phyloP scores from a whole-genome alignment of 148 eudicot genomes.

The Salicornia ramosissima region DNA sequence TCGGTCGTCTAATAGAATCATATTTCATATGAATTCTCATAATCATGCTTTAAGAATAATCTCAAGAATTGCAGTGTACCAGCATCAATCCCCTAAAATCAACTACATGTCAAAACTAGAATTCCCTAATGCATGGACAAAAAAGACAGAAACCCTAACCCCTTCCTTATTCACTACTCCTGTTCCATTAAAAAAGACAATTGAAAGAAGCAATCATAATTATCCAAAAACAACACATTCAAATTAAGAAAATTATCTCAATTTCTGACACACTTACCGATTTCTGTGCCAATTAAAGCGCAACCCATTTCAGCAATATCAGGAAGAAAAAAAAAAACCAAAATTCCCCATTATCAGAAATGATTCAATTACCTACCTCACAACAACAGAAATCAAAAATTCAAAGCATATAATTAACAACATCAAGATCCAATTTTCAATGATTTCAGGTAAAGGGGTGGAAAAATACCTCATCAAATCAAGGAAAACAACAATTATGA shows the following conservation, averaged over 20 bases:
- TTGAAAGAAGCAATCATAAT: neutral
- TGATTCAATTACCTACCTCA: constrained; percentile 4
- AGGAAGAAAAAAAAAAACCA: too few relatives aligned
- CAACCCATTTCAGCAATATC: too few relatives aligned
- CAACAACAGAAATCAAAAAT: neutral
- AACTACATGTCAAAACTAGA: too few relatives aligned
- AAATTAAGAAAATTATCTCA: neutral
- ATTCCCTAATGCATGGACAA: neutral
- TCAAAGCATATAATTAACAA: neutral
- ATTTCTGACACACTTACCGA: neutral
- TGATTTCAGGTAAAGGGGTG: neutral
- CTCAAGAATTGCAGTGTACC: too few relatives aligned
- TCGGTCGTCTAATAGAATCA: too few relatives aligned
- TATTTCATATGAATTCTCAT: too few relatives aligned
- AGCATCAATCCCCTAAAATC: too few relatives aligned
- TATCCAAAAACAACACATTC: neutral
- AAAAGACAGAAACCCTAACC: neutral
- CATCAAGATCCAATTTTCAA: constrained; percentile 25
- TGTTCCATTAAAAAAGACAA: neutral
- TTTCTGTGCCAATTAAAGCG: constrained; percentile 9
- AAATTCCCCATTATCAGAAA: too few relatives aligned
- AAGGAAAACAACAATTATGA: neutral
- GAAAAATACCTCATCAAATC: neutral
- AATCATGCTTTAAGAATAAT: too few relatives aligned
- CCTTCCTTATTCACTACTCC: neutral